These are phyloP conservation scores for Vachellia pachyceras DNA, from an alignment of 306 rosid species.

Conservation along the genomic window DNA sequence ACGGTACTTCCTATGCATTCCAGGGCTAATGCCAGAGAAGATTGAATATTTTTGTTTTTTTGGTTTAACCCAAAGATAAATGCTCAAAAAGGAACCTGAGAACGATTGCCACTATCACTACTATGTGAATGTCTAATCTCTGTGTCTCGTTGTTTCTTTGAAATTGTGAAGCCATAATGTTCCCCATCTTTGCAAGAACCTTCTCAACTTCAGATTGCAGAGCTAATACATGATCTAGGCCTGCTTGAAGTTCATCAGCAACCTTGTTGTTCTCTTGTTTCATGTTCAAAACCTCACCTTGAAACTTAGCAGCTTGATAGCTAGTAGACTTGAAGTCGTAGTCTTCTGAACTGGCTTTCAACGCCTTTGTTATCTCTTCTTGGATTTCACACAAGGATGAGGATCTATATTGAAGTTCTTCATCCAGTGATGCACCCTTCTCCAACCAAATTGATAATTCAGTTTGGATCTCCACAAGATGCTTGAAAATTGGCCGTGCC, in stretches of 20 bases:
- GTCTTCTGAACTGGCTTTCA: slow-evolving; percentile 84
- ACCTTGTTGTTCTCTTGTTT: slow-evolving; percentile 92
- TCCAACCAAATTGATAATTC: slow-evolving; percentile 75
- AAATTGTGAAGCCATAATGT: slow-evolving; percentile 58
- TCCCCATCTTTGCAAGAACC: slow-evolving; percentile 64
- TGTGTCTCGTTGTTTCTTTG: slow-evolving; percentile 54
- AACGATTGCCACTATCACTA: slow-evolving; percentile 37
- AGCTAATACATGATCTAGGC: slow-evolving; percentile 61
- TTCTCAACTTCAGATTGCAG: slow-evolving; percentile 73
- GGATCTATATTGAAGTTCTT: slow-evolving; percentile 68
- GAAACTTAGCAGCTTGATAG: slow-evolving; percentile 95
- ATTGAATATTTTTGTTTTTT: slow-evolving; percentile 76
- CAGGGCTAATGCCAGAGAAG: slow-evolving; percentile 76
- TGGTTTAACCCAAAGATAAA: slow-evolving; percentile 83
- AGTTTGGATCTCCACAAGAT: slow-evolving; percentile 76
- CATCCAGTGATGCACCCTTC: slow-evolving; percentile 58
- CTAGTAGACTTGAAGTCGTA: slow-evolving; percentile 86
- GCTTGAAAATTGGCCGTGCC: slow-evolving; percentile 79
- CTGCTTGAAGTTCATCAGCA: slow-evolving; percentile 80
- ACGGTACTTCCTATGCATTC: slow-evolving; percentile 63
- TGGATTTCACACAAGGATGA: slow-evolving; percentile 78
- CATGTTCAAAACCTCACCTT: slow-evolving; percentile 96
- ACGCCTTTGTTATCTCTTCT: slow-evolving; percentile 75
- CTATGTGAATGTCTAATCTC: slow-evolving; percentile 50
- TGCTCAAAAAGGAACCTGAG: slow-evolving; percentile 76